phyloP scores from a whole-genome alignment of 352 stramenopile species.

The Thalassiosira mediterranea region DNA sequence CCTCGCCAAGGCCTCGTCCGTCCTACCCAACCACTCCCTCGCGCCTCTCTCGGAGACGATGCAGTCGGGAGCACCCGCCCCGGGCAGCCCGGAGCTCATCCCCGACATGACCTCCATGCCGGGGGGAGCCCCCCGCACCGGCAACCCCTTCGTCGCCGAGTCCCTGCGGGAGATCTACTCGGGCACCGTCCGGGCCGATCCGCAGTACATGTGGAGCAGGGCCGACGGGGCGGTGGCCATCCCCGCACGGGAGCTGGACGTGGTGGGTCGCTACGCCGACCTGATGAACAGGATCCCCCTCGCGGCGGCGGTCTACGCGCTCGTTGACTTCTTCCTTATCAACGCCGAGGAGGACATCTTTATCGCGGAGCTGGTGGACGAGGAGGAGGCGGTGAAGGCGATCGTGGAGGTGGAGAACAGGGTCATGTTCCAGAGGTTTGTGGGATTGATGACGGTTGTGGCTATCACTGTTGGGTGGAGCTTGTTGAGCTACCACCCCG shows the following conservation, averaged over 20 bases:
- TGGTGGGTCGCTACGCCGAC: conserved; percentile 14
- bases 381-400: conserved; percentile 23
- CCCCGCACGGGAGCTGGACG: conserved; percentile 16
- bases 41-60: conserved; percentile 44
- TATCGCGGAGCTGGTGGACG: conserved; percentile 43
- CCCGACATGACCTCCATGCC: conserved; percentile 49
- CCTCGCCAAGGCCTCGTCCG: conserved; percentile 10
- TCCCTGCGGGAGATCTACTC: conserved; percentile 46
- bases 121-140: conserved; percentile 33
- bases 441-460: conserved; percentile 40
- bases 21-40: conserved; percentile 37
- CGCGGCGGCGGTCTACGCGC: conserved; percentile 15
- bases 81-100: conserved; percentile 38
- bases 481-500: conserved; percentile 48
- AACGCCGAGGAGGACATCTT: conserved; percentile 14
- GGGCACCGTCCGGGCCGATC: conserved; percentile 13
- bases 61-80: conserved; percentile 15
- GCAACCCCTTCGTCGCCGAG: conserved; percentile 47
- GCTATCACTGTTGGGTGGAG: conserved; percentile 31
- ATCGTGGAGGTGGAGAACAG: conserved; percentile 51
- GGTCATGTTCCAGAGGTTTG: conserved; percentile 35
- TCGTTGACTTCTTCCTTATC: conserved; percentile 26
- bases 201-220: background rate
- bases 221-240: conserved; percentile 13
- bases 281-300: conserved; percentile 15